Percentiles rank a stretch among this genome's conserved stretches.
phyloP scores from a whole-genome alignment of 352 stramenopile genomes.

The Pythium plurisporium region DNA sequence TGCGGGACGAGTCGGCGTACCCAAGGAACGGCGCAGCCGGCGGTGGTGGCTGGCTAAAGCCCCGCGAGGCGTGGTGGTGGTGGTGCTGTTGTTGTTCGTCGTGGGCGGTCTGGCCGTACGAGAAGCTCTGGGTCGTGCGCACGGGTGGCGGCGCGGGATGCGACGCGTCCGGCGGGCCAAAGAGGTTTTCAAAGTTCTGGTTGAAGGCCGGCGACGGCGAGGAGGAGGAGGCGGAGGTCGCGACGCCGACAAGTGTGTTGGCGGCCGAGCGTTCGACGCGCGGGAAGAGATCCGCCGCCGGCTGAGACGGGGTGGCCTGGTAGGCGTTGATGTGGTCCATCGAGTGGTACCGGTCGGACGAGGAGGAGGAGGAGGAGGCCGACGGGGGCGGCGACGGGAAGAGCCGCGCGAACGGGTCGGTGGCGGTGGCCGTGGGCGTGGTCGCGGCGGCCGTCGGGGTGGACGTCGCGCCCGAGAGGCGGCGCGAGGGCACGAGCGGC shows the following conservation, averaged over 20 bases:
- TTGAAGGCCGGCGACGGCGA: constrained; percentile 20
- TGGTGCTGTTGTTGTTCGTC: constrained; percentile 23
- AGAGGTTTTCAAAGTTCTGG: constrained; percentile 37
- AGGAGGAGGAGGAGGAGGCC: too few species aligned
- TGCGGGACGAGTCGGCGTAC: constrained; percentile 42
- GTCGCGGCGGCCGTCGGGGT: background rate
- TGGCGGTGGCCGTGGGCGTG: background rate
- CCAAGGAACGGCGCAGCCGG: constrained; percentile 65
- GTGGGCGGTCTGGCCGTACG: constrained; percentile 28
- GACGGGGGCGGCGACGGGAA: too few species aligned
- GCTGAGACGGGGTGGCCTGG: constrained; percentile 20
- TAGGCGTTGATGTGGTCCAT: constrained; percentile 26
- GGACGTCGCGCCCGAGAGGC: constrained; percentile 21
- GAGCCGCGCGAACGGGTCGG: too few species aligned
- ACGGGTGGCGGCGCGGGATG: constrained; percentile 22
- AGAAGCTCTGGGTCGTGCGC: constrained; percentile 43
- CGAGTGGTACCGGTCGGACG: constrained; percentile 13
- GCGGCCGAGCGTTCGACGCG: constrained; percentile 20
- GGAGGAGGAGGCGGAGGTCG: constrained; percentile 26
- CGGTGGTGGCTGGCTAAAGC: constrained; percentile 44
- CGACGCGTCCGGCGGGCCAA: constrained; percentile 18
- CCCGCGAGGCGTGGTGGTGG: constrained; percentile 17
- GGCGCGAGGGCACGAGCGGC: constrained; percentile 39
- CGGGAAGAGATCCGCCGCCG: constrained; percentile 24
- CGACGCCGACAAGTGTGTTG: constrained; percentile 40